phyloP scores from a whole-genome alignment of 352 stramenopile species.

The Phytophthora cactorum region DNA sequence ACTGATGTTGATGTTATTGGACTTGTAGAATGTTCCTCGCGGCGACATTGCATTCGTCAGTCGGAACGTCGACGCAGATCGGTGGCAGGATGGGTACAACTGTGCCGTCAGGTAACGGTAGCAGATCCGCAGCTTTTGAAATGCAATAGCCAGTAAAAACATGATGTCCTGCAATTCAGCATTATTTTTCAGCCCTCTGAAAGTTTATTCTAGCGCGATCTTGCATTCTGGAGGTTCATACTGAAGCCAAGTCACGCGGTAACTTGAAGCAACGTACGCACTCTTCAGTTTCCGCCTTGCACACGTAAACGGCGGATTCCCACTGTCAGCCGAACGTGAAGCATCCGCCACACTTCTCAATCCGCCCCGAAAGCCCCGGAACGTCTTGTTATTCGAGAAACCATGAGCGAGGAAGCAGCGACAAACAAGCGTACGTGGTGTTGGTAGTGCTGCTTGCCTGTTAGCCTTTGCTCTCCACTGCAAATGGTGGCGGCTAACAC shows the following conservation, averaged over 20 bases:
- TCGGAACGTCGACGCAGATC: not conserved
- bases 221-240: slow-evolving; percentile 35
- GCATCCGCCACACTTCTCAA: slow-evolving; percentile 18
- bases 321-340: slow-evolving; percentile 40
- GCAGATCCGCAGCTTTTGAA: slow-evolving; percentile 8
- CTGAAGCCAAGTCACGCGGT: slow-evolving; percentile 22
- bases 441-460: not conserved
- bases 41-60: too few relatives aligned
- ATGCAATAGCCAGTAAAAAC: slow-evolving; percentile 28
- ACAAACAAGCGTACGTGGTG: slow-evolving; percentile 42
- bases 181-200: slow-evolving; percentile 16
- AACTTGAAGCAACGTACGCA: slow-evolving; percentile 32
- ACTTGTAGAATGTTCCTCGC: too few relatives aligned
- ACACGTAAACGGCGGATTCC: slow-evolving; percentile 49
- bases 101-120: slow-evolving; percentile 1
- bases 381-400: slow-evolving; percentile 6
- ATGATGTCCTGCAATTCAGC: slow-evolving; percentile 18
- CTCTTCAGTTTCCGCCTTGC: slow-evolving; percentile 23
- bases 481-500: not conserved
- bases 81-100: not conserved
- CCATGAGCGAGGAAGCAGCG: slow-evolving; percentile 52
- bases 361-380: slow-evolving; percentile 18
- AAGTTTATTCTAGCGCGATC: slow-evolving; percentile 13
- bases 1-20: too few relatives aligned
- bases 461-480: not conserved